Evolutionary conservation across 441 rosid genomes (phyloP), one percentile per base, ranked within the genome.

Genomic region (Populus hybrid): DNA sequence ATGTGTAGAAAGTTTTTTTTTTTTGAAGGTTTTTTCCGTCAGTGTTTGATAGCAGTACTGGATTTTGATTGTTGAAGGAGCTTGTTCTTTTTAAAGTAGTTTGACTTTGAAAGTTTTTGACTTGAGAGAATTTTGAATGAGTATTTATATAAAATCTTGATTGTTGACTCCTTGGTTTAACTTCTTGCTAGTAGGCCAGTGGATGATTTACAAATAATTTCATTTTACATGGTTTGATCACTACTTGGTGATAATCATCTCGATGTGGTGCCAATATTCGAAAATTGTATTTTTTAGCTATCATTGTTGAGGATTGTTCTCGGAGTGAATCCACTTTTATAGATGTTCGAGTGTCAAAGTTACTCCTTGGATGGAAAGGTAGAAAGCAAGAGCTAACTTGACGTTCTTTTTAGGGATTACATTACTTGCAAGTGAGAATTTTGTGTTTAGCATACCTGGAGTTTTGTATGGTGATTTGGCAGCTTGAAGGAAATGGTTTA

Each of bases 91-190:
- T 21, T 42, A 42, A 2, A 1, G 31, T 4, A 26, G 1, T 68
- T 70, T 64, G 31, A 33, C 35, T 74, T 69, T 61, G 74, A 33
- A 74, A 59, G 11, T 23, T 36, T 69, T 74, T 42, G 50, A 66
- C 31, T 59, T 36, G 16, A 20, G 61, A 42, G 10, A 67, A 26
- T 24, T 72, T 73, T 40, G 77, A 73, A 64, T 64, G 26, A 50
- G 24, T 76, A 50, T 74, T 79, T 64, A 12, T 9, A 36, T 23
- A 59, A 59, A 8, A 21, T n/a, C 23, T 3, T 33, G 40, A 38
- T 21, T 21, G 20, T 64, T 16, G 26, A 28, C 38, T 24, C 7
- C 64, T 40, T 72, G 23, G 65, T 24, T 71, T 53, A 16, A 31
- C 33, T 20, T n/a, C 2, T n/a, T 38, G 14, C 16, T 28, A 69